Percentiles rank a stretch among this genome's conserved stretches.
Conservation (phyloP, 192 early-diverging fungal species). For the Umbelopsis vinacea region DNA sequence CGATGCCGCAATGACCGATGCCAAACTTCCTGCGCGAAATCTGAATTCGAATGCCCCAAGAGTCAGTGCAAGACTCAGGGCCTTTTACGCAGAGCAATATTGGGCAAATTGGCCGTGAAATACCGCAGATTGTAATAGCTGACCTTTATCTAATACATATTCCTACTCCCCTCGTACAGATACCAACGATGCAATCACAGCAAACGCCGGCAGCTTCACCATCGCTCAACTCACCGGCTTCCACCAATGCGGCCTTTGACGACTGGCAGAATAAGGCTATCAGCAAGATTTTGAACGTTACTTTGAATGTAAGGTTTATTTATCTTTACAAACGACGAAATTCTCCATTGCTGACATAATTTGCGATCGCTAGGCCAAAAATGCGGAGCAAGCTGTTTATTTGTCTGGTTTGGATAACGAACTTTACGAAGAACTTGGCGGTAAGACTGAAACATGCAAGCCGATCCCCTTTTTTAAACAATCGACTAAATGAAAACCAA, state of each 20-base stretch:
- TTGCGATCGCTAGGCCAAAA: neutral
- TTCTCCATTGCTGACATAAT: no score
- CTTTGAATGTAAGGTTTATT: conserved; percentile 64
- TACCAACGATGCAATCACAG: neutral
- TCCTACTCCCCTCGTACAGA: neutral
- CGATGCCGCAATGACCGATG: neutral
- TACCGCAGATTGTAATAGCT: neutral
- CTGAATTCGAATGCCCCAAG: conserved; percentile 13
- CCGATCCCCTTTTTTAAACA: neutral
- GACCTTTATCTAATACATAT: neutral
- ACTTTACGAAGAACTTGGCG: conserved; percentile 43
- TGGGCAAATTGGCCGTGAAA: no score
- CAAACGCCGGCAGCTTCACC: neutral
- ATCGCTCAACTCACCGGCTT: conserved; percentile 10
- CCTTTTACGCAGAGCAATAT: neutral
- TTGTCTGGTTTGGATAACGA: conserved; percentile 36
- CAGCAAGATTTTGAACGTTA: conserved; percentile 76
- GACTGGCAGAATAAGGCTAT: conserved; percentile 88
- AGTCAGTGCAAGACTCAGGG: neutral
- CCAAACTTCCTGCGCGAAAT: conserved; percentile 2
- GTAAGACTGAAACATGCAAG: neutral
- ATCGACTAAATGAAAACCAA: neutral
- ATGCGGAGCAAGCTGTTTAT: conserved; percentile 33
- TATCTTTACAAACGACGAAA: no score
- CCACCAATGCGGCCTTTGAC: conserved; percentile 38